Conservation (phyloP, 2,329 filamentous ascomycete genomes). For the Penicillium sp. region DNA sequence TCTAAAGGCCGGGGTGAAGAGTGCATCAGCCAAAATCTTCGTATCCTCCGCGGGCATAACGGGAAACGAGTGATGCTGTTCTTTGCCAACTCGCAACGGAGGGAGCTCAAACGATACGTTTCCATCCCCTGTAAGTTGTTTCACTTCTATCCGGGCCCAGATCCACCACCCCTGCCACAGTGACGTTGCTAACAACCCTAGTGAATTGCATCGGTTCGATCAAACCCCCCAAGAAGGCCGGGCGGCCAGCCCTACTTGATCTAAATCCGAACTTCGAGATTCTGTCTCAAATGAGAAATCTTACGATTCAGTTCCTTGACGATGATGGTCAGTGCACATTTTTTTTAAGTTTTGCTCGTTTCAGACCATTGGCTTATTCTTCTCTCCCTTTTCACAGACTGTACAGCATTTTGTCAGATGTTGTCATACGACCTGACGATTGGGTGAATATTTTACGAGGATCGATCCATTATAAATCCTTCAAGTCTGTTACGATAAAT, state of each 20-base stretch:
- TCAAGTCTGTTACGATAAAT: not conserved
- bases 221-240: slow-evolving; percentile 40
- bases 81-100: slow-evolving; percentile 45
- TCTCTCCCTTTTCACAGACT: slow-evolving; percentile 23
- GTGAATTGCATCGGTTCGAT: slow-evolving; percentile 42
- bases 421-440: slow-evolving; percentile 26
- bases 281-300: slow-evolving; percentile 38
- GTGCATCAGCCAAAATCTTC: slow-evolving; percentile 46
- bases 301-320: slow-evolving; percentile 42
- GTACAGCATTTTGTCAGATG: slow-evolving; percentile 32
- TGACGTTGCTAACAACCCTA: slow-evolving; percentile 16
- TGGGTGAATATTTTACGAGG: slow-evolving; percentile 16
- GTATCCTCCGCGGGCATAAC: slow-evolving; percentile 37
- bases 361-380: slow-evolving; percentile 9
- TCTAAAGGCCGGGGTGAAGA: slow-evolving; percentile 46
- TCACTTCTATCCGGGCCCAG: not conserved
- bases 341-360: not conserved
- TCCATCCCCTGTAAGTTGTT: slow-evolving; percentile 37
- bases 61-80: slow-evolving; percentile 39
- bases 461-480: not conserved
- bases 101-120: slow-evolving; percentile 41
- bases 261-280: slow-evolving; percentile 43
- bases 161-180: not conserved
- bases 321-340: slow-evolving; percentile 33
- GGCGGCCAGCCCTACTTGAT: slow-evolving; percentile 37